Conservation (phyloP, 495 filamentous ascomycete genomes). For the Aspergillus cristatus region DNA sequence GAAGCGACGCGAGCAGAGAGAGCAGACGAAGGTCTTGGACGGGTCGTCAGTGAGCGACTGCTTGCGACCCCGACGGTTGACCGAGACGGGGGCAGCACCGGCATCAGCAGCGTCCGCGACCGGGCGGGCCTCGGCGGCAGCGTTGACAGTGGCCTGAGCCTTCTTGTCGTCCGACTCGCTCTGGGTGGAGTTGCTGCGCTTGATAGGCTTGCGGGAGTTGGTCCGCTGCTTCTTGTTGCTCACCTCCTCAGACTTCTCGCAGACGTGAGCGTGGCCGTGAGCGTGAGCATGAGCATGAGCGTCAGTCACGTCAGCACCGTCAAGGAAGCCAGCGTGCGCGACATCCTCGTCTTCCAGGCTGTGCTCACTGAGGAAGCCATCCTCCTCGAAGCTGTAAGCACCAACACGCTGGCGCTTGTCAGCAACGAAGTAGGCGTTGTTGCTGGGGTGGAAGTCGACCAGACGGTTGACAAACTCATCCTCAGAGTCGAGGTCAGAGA, state of each 20-base stretch:
- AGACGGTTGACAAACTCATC: slow-evolving; percentile 77
- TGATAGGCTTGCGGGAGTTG: slow-evolving; percentile 35
- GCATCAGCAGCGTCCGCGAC: slow-evolving; percentile 8
- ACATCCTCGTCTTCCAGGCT: slow-evolving; percentile 69
- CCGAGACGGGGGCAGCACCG: slow-evolving; percentile 46
- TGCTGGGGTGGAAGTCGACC: slow-evolving; percentile 55
- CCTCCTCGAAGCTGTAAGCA: slow-evolving; percentile 59
- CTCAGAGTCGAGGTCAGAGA: slow-evolving; percentile 87
- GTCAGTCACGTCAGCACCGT: slow-evolving; percentile 30
- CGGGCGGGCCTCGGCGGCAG: slow-evolving; percentile 8
- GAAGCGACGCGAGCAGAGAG: slow-evolving; percentile 92
- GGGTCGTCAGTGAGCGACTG: slow-evolving; percentile 97
- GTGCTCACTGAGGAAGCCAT: slow-evolving; percentile 64
- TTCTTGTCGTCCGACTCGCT: slow-evolving; percentile 24
- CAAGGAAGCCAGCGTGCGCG: slow-evolving; percentile 17
- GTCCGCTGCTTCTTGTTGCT: slow-evolving; percentile 52
- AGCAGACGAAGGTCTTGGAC: slow-evolving; percentile 96
- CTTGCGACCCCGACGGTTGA: slow-evolving; percentile 93
- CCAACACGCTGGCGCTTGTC: slow-evolving; percentile 72
- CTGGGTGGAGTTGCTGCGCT: slow-evolving; percentile 38
- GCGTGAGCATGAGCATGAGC: slow-evolving; percentile 21
- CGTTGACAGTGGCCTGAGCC: slow-evolving; percentile 12
- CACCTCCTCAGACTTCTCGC: slow-evolving; percentile 32
- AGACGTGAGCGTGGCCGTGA: slow-evolving; percentile 11
- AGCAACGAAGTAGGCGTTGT: slow-evolving; percentile 52